Percentiles rank a stretch among this genome's conserved stretches.
Conservation (phyloP, 805 yeast species). For the Suhomyces vadensis region DNA sequence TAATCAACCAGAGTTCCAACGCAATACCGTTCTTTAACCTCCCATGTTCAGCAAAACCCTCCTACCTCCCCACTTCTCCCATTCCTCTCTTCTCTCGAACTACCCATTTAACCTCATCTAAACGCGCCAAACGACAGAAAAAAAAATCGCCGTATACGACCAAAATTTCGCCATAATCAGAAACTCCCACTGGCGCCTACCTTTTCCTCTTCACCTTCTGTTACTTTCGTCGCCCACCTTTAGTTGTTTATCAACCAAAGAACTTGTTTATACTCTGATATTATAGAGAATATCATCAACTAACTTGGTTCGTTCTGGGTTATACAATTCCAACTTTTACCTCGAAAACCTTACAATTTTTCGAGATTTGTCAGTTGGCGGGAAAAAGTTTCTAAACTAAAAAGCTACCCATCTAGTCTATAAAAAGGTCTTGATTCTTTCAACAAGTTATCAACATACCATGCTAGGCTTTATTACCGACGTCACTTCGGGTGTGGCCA, state of each 20-base stretch:
- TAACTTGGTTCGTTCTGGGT: too few relatives aligned
- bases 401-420: not conserved
- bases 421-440: not conserved
- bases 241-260: not conserved
- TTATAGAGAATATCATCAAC: too few relatives aligned
- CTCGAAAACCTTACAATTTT: not conserved
- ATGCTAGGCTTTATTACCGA: constrained; percentile 35
- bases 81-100: not conserved
- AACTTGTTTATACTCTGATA: not conserved
- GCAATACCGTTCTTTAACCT: too few relatives aligned
- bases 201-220: not conserved
- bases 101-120: not conserved
- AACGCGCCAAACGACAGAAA: constrained; percentile 5
- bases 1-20: too few relatives aligned
- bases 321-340: not conserved
- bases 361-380: not conserved
- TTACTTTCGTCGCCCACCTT: not conserved
- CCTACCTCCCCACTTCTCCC: not conserved
- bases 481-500: constrained; percentile 46
- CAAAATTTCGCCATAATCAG: not conserved
- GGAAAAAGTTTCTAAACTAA: not conserved
- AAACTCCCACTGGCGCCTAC: not conserved
- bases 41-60: not conserved
- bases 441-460: not conserved
- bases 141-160: constrained; percentile 2